These are phyloP conservation scores for Phaeodactylum tricornutum DNA, from an alignment of 108 stramenopile genomes.

Conservation along the genomic window DNA sequence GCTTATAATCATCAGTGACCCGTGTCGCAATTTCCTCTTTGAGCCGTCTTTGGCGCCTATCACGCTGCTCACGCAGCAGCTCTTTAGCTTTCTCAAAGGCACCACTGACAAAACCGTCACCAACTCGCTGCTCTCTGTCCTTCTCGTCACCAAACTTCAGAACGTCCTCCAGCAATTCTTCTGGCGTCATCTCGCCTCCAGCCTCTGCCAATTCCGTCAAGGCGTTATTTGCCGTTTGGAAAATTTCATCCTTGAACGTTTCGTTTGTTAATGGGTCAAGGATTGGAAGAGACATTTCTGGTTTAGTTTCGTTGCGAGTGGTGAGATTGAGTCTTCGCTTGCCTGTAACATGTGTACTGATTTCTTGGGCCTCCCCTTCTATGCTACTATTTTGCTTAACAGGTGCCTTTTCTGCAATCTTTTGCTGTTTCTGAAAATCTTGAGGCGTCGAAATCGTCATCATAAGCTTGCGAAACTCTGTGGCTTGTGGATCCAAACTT, in stretches of 20 bases:
- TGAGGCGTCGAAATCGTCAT: conserved; percentile 1
- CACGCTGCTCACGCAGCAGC: conserved; percentile 27
- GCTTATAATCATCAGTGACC: conserved; percentile 3
- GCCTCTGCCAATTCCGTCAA: conserved; percentile 39
- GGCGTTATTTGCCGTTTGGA: conserved; percentile 23
- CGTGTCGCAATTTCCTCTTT: conserved; percentile 8
- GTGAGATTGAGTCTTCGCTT: not conserved
- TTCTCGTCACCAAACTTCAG: conserved; percentile 68
- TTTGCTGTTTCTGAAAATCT: not conserved
- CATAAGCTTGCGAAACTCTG: not conserved
- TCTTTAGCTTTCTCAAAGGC: conserved; percentile 78
- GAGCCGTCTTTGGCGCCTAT: conserved; percentile 11
- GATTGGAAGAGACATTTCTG: too few relatives aligned
- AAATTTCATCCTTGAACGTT: not conserved
- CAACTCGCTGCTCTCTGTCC: conserved; percentile 44
- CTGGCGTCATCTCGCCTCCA: conserved; percentile 53
- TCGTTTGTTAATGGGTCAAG: too few relatives aligned
- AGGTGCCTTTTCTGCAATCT: conserved; percentile 20
- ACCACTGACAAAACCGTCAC: conserved; percentile 66
- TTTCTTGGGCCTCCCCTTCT: not conserved
- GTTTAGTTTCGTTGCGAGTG: not conserved
- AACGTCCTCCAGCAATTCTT: conserved; percentile 57
- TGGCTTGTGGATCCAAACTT: not conserved
- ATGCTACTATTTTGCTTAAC: not conserved
- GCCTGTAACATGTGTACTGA: not conserved